These are phyloP conservation scores for Amborella trichopoda DNA, from an alignment of 164 flowering plant genomes.

Conservation along the genomic window DNA sequence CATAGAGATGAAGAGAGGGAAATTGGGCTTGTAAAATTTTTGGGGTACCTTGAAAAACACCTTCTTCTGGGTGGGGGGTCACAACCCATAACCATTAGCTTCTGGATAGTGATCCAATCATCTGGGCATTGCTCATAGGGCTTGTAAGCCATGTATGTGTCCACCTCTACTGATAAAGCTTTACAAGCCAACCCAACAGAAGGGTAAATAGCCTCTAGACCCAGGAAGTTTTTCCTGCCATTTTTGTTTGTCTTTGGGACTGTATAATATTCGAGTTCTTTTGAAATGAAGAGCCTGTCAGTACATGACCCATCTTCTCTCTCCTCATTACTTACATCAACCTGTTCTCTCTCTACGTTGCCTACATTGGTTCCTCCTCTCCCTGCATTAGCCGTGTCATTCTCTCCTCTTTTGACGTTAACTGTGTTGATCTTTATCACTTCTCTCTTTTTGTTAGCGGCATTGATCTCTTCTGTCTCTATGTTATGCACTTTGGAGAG, in stretches of 20 bases:
- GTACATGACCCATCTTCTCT: conserved; percentile 9
- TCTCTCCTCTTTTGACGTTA: conserved; percentile 10
- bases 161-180: conserved; percentile 7
- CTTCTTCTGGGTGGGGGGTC: conserved; percentile 30
- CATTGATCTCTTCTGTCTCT: conserved; percentile 3
- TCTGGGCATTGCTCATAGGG: conserved; percentile 21
- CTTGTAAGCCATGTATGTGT: conserved; percentile 25
- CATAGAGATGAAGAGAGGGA: conserved; percentile 22
- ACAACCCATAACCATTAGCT: conserved; percentile 23
- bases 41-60: conserved; percentile 29
- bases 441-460: too few relatives aligned
- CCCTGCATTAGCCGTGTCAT: conserved; percentile 13
- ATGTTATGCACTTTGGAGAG: conserved; percentile 8
- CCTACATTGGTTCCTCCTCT: too few relatives aligned
- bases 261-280: conserved; percentile 22
- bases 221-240: conserved; percentile 26
- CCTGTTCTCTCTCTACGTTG: too few relatives aligned
- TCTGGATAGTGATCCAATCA: conserved; percentile 27
- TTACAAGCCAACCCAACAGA: conserved; percentile 22
- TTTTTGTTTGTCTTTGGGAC: conserved; percentile 21
- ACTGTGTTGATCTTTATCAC: conserved; percentile 9
- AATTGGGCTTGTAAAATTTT: conserved; percentile 17
- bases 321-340: too few relatives aligned
- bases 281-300: conserved; percentile 10
- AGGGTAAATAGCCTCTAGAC: conserved; percentile 20